These are phyloP conservation scores for Breynia disticha DNA, from an alignment of 441 rosid genomes.

Conservation along the genomic window DNA sequence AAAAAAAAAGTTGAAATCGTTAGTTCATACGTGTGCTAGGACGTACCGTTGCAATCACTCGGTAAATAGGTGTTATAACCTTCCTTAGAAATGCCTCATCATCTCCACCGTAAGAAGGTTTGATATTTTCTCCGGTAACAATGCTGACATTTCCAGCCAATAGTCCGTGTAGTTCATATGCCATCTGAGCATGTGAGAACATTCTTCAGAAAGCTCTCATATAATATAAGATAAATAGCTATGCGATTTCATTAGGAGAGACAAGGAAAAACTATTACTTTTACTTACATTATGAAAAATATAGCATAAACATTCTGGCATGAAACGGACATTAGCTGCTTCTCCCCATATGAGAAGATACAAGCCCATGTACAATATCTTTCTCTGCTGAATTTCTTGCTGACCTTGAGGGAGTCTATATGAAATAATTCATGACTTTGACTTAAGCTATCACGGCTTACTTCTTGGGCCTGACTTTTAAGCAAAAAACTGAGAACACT, in stretches of 20 bases:
- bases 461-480: neutral
- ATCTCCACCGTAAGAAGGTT: constrained; percentile 98
- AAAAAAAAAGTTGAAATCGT: no score
- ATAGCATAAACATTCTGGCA: constrained; percentile 97
- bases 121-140: constrained; percentile 95
- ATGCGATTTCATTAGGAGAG: neutral
- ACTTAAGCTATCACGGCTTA: neutral
- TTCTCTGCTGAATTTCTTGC: constrained; percentile 88
- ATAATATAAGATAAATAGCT: neutral
- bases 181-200: constrained; percentile 58
- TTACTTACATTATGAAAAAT: constrained; percentile 87
- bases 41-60: constrained; percentile 73
- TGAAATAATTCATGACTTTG: constrained; percentile 13
- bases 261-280: constrained; percentile 5
- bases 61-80: constrained; percentile 87
- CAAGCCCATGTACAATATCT: constrained; percentile 93
- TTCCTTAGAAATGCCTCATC: constrained; percentile 93
- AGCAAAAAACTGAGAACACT: neutral
- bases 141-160: constrained; percentile 95
- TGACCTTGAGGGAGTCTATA: constrained; percentile 82
- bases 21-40: constrained; percentile 9
- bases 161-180: constrained; percentile 94
- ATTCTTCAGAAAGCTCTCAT: neutral
- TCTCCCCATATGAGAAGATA: constrained; percentile 98
- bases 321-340: constrained; percentile 91